Conservation (phyloP, 108 stramenopile genomes). For the Nitzschia palea region DNA sequence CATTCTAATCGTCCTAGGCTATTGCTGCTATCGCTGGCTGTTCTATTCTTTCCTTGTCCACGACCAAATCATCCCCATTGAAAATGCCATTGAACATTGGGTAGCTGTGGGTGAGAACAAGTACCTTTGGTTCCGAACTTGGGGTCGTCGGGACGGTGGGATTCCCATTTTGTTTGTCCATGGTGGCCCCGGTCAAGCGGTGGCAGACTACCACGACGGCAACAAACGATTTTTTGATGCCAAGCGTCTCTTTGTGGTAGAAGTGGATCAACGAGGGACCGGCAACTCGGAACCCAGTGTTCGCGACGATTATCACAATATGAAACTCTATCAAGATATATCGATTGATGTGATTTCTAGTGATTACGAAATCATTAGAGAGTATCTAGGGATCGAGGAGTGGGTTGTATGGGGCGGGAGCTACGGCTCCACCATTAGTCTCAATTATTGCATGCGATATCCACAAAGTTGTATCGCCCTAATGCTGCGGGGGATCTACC, state of each 20-base stretch:
- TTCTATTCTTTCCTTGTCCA: neutral
- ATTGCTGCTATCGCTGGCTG: too few species aligned
- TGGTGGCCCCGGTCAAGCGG: constrained; percentile 43
- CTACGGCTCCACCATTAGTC: constrained; percentile 50
- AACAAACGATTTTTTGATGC: constrained; percentile 40
- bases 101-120: constrained; percentile 19
- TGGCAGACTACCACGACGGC: constrained; percentile 38
- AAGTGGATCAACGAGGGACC: constrained; percentile 49
- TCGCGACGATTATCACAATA: constrained; percentile 34
- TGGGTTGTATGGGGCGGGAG: constrained; percentile 67
- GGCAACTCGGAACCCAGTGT: constrained; percentile 42
- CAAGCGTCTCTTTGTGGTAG: constrained; percentile 33
- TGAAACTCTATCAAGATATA: constrained; percentile 38
- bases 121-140: constrained; percentile 35
- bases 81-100: constrained; percentile 24
- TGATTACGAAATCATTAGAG: constrained; percentile 55
- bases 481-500: constrained; percentile 62
- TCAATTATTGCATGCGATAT: constrained; percentile 48
- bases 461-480: constrained; percentile 43
- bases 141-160: constrained; percentile 28
- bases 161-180: constrained; percentile 43
- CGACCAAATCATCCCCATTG: constrained; percentile 18
- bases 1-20: too few species aligned
- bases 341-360: constrained; percentile 36
- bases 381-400: constrained; percentile 44